Evolutionary conservation across 2,329 filamentous ascomycete species (phyloP).

Genomic region (Exophiala alcalophila): DNA sequence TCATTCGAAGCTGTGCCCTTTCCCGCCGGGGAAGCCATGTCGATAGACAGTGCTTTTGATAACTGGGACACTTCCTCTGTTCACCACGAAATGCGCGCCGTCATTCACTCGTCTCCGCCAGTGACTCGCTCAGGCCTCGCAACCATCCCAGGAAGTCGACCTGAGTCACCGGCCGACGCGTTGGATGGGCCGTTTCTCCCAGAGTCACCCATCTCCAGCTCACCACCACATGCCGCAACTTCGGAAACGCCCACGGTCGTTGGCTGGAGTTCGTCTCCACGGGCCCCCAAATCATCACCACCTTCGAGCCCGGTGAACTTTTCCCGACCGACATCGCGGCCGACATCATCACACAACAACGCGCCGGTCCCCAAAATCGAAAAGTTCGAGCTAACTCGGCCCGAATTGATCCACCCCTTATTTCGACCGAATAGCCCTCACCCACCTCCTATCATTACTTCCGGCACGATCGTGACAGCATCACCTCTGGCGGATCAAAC

Average conservation of each 20-base stretch:
- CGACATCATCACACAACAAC: slow-evolving; percentile 11
- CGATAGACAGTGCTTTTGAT: slow-evolving; percentile 28
- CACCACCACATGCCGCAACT: slow-evolving; percentile 22
- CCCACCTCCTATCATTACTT: slow-evolving; percentile 51
- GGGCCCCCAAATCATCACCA: slow-evolving; percentile 25
- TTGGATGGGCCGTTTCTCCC: slow-evolving; percentile 29
- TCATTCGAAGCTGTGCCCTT: slow-evolving; percentile 25
- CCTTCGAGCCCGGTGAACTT: slow-evolving; percentile 32
- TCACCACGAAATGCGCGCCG: slow-evolving; percentile 28
- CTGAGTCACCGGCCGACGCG: slow-evolving; percentile 29
- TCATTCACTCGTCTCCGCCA: slow-evolving; percentile 28
- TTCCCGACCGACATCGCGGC: slow-evolving; percentile 29
- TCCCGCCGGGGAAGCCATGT: slow-evolving; percentile 25
- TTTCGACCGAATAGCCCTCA: slow-evolving; percentile 55
- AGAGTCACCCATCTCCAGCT: slow-evolving; percentile 20
- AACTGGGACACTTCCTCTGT: slow-evolving; percentile 30
- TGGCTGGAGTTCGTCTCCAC: slow-evolving; percentile 25
- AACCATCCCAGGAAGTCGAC: slow-evolving; percentile 31
- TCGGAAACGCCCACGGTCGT: slow-evolving; percentile 19
- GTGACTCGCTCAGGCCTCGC: slow-evolving; percentile 24
- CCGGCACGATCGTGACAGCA: slow-evolving; percentile 55
- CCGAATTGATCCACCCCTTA: slow-evolving; percentile 56
- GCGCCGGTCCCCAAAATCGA: slow-evolving; percentile 16
- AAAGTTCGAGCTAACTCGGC: slow-evolving; percentile 36
- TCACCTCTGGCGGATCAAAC: slow-evolving; percentile 55